These are phyloP conservation scores for Halocafeteria seosinensis DNA, from an alignment of 108 stramenopile species.

Conservation along the genomic window DNA sequence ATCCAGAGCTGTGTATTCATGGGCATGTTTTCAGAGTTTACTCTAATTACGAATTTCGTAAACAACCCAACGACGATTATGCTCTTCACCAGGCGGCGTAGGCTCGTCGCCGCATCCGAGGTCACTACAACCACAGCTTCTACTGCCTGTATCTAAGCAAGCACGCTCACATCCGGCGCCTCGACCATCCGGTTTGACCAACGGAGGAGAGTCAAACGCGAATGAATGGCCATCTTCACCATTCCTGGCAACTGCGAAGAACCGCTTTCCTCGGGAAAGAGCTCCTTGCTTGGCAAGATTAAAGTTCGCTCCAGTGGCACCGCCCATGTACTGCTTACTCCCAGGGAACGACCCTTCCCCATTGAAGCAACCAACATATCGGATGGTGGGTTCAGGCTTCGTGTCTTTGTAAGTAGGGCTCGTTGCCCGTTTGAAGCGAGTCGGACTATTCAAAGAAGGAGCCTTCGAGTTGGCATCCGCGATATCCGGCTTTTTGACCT, in stretches of 20 bases:
- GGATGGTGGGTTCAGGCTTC: neutral
- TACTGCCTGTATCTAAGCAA: neutral
- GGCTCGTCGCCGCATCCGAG: neutral
- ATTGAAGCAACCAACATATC: neutral
- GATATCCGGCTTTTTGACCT: slow-evolving; percentile 30
- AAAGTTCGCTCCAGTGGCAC: neutral
- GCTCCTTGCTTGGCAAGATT: neutral
- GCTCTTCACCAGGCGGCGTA: neutral
- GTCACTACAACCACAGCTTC: neutral
- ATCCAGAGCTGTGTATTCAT: too few relatives aligned
- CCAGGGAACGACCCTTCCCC: neutral
- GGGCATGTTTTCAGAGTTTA: too few relatives aligned
- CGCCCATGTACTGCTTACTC: neutral
- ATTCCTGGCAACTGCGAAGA: neutral
- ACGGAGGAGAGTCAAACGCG: neutral
- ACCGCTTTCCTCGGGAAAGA: neutral
- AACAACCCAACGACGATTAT: neutral
- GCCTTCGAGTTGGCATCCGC: neutral
- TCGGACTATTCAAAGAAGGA: neutral
- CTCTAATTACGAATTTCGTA: neutral
- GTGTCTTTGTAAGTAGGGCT: neutral
- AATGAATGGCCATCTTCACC: neutral
- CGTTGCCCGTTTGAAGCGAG: neutral
- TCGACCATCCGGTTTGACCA: neutral
- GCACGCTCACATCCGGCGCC: neutral